phyloP scores from a whole-genome alignment of 2,329 filamentous ascomycete genomes.

The Sarocladiaceae sp. region DNA sequence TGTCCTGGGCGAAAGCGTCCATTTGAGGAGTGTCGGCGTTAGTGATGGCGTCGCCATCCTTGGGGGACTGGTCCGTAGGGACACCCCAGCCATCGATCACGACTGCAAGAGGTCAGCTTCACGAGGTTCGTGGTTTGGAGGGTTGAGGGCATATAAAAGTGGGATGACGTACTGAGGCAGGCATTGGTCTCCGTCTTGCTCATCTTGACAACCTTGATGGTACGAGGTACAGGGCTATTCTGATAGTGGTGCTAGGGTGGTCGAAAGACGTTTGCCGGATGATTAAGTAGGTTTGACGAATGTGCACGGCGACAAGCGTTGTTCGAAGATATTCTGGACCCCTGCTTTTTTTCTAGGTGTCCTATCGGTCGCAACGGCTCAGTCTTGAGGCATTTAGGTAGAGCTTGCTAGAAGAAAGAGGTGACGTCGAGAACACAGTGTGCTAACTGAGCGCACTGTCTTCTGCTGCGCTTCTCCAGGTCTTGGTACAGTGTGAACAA shows the following conservation, averaged over 20 bases:
- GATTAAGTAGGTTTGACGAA: not conserved
- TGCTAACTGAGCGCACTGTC: not conserved
- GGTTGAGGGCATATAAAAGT: not conserved
- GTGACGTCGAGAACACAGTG: constrained; percentile 7
- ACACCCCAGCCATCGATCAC: constrained; percentile 99
- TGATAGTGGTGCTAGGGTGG: not conserved
- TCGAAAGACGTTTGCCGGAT: not conserved
- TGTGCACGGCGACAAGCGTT: not conserved
- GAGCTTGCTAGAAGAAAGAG: constrained; percentile 4
- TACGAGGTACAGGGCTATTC: constrained; percentile 5
- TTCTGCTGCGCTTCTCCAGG: not conserved
- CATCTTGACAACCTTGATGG: constrained; percentile 24
- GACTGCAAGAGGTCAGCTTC: constrained; percentile 44
- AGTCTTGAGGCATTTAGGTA: constrained; percentile 10
- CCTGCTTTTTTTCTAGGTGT: not conserved
- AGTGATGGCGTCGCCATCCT: constrained; percentile 90
- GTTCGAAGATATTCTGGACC: not conserved
- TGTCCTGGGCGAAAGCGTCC: constrained; percentile 80
- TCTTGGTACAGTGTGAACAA: not conserved
- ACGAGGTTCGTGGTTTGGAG: not conserved
- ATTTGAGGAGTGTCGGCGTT: constrained; percentile 90
- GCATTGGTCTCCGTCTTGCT: constrained; percentile 44
- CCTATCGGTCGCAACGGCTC: constrained; percentile 1
- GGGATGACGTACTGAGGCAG: constrained; percentile 48
- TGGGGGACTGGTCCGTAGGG: constrained; percentile 70